phyloP scores from a whole-genome alignment of 1,139 yeast genomes.

The Yamadazyma aaseri region DNA sequence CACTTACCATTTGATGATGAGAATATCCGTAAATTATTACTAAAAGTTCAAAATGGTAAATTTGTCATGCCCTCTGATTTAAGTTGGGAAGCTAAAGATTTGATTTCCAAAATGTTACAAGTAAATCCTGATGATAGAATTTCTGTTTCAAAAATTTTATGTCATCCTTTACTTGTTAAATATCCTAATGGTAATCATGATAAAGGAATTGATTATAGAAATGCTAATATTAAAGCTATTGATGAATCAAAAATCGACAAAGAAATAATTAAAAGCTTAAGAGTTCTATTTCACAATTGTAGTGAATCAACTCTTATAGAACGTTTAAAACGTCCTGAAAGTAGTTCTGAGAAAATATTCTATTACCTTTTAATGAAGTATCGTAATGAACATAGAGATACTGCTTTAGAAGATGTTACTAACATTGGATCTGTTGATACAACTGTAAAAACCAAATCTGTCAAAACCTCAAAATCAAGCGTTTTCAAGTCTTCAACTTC shows the following conservation, averaged over 20 bases:
- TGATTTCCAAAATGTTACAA: constrained; percentile 76
- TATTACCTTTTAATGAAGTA: constrained; percentile 81
- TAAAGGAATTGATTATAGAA: constrained; percentile 25
- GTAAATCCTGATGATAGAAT: constrained; percentile 81
- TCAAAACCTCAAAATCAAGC: constrained; percentile 28
- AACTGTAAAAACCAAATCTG: constrained; percentile 15
- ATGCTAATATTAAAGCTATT: constrained; percentile 47
- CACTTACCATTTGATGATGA: constrained; percentile 97
- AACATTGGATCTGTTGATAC: constrained; percentile 1
- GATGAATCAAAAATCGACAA: constrained; percentile 64
- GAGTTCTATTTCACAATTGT: constrained; percentile 90
- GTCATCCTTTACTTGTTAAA: constrained; percentile 76
- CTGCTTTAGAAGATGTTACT: constrained; percentile 21
- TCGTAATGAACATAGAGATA: constrained; percentile 65
- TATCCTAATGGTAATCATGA: constrained; percentile 55
- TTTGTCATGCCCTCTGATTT: constrained; percentile 80
- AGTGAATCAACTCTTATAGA: constrained; percentile 58
- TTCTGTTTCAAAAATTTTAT: constrained; percentile 66
- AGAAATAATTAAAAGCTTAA: constrained; percentile 81
- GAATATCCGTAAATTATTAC: constrained; percentile 76
- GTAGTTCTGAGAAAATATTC: constrained; percentile 80
- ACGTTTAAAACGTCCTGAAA: constrained; percentile 57
- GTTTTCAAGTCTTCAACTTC: constrained; percentile 14
- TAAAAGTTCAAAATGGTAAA: constrained; percentile 89
- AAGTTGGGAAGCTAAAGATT: constrained; percentile 80